These are phyloP conservation scores for Carex kokanica DNA, from an alignment of 176 grass and related monocot genomes.

Conservation along the genomic window DNA sequence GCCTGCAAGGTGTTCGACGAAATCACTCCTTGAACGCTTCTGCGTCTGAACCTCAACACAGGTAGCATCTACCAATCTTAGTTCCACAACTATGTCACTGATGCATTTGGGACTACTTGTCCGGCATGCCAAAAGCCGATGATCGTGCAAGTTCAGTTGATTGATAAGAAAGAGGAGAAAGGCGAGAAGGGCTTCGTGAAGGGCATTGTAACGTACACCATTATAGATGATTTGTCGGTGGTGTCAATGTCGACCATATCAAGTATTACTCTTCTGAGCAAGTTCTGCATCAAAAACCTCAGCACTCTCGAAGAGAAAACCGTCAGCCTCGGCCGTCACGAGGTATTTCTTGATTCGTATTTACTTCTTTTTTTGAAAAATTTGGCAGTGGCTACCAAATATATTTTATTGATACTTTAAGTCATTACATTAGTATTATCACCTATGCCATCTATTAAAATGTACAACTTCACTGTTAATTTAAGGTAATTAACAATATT, in stretches of 20 bases:
- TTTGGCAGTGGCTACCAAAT: too few species aligned
- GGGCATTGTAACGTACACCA: slow-evolving; percentile 22
- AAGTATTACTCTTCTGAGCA: slow-evolving; percentile 24
- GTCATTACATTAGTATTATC: too few species aligned
- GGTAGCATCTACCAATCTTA: background rate
- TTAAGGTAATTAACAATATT: too few species aligned
- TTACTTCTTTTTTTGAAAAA: too few species aligned
- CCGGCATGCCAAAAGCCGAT: background rate
- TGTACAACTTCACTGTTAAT: too few species aligned
- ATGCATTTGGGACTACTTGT: background rate
- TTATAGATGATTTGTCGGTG: slow-evolving; percentile 42
- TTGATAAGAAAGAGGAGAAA: background rate
- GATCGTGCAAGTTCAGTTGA: background rate
- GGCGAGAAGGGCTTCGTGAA: background rate
- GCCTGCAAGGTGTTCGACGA: too few species aligned
- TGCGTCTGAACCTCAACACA: too few species aligned
- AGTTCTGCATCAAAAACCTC: background rate
- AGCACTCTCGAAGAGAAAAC: slow-evolving; percentile 22
- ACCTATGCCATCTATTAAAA: too few species aligned
- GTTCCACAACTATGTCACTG: background rate
- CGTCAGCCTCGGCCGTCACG: slow-evolving; percentile 28
- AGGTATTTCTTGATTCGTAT: background rate
- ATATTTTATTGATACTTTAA: too few species aligned
- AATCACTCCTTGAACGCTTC: background rate
- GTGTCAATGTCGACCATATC: slow-evolving; percentile 39